Base-by-base conservation (phyloP, 139 green algal genomes). In the Chlorella sorokiniana region DNA sequence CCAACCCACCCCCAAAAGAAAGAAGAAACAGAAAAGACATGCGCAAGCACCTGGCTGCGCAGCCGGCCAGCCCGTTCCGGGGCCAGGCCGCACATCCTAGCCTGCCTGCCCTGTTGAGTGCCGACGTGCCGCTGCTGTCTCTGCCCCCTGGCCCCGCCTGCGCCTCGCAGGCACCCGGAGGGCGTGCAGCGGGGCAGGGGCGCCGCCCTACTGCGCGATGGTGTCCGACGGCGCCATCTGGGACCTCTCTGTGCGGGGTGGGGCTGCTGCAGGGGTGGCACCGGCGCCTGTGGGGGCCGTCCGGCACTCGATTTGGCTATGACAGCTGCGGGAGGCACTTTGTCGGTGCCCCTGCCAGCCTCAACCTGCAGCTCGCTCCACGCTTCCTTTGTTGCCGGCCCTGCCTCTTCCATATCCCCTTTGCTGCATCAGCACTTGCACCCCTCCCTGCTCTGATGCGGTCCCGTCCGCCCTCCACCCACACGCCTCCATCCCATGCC, bases 181-280 rank as follows among this genome's bases (percentile, higher is more conserved):
- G 65, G 65, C 37, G 65, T 35, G 65, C 35, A 31, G 37, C 38
- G 65, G 22, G 65, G 33, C 35, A 29, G 37, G n/a, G 6, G 9
- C 33, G 35, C 35, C 3, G 56, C 56, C 37, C 11, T 72, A 44
- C 65, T 48, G 35, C 4, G 73, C 73, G 11, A 68, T 52, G 27
- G 22, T 68, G 3, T 37, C 52, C 0, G 73, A 79, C n/a, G 73
- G 73, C 0, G 20, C 42, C 5, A 56, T 79, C 23, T 69, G 52
- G 54, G 73, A 79, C 23, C 20, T 79, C 6, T 79, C 72, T 4
- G 35, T 81, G 16, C n/a, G 75, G 37, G 41, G 75, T 81, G 59
- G 25, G 61, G 45, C 35, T 11, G 20, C 22, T 42, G 4, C 41
- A 61, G 8, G 33, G 63, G 33, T 69, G 31, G 16, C 16, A 20